Percentiles rank a stretch among this genome's conserved stretches.
phyloP scores from a whole-genome alignment of 1,284 basidiomycete genomes.

The Earliella scabrosa region DNA sequence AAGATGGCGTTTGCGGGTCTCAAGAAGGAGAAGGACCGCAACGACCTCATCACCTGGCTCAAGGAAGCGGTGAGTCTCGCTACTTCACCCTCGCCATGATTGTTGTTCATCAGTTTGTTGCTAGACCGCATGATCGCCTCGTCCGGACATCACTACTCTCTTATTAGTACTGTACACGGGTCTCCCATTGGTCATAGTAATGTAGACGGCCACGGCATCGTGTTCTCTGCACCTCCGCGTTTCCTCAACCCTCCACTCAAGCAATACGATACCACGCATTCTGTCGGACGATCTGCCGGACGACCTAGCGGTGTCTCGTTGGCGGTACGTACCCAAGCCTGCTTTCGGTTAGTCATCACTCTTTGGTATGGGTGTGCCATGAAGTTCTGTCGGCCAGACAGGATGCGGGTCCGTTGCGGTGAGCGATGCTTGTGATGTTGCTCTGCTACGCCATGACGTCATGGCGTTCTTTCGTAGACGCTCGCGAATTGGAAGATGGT shows the following conservation, averaged over 20 bases:
- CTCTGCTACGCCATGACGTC: no score
- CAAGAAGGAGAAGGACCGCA: conserved; percentile 97
- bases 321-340: no score
- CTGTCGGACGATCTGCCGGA: background rate
- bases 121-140: conserved; percentile 26
- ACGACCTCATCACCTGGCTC: conserved; percentile 83
- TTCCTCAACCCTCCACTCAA: conserved; percentile 7
- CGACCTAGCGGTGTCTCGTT: no score
- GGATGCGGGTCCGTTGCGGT: no score
- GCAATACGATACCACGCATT: conserved; percentile 21
- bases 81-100: background rate
- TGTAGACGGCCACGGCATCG: conserved; percentile 29
- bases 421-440: no score
- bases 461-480: no score
- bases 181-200: conserved; percentile 27
- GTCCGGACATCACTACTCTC: conserved; percentile 7
- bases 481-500: no score
- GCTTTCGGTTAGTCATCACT: no score
- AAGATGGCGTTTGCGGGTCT: conserved; percentile 98
- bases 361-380: no score
- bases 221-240: conserved; percentile 13
- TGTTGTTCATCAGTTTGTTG: background rate
- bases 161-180: conserved; percentile 21
- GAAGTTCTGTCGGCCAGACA: no score
- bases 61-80: conserved; percentile 64